phyloP scores from a whole-genome alignment of 2,329 filamentous ascomycete genomes.

The Aurifilum marmelostoma region DNA sequence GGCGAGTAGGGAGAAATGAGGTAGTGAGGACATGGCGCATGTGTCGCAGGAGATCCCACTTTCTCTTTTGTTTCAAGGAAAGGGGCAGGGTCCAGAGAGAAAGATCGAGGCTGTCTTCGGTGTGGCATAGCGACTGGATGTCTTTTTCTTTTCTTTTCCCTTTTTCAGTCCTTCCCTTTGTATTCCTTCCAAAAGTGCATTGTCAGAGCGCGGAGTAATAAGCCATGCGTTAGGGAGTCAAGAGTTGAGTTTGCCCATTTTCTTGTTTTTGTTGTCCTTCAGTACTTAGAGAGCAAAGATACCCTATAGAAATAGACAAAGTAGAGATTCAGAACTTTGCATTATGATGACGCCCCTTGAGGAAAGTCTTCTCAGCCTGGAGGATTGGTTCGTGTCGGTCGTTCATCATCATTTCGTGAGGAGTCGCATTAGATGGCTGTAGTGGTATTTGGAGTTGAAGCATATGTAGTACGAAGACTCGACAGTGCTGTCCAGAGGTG shows the following conservation, averaged over 20 bases:
- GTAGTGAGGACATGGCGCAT: not conserved
- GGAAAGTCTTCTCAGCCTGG: not conserved
- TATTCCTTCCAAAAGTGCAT: not conserved
- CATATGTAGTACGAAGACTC: not conserved
- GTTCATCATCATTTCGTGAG: not conserved
- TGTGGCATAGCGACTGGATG: conserved; percentile 1
- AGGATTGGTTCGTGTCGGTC: not conserved
- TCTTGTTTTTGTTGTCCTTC: not conserved
- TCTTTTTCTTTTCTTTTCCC: not conserved
- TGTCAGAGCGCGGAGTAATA: not conserved
- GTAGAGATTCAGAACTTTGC: not conserved
- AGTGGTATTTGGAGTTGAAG: not conserved
- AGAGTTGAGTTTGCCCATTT: not conserved
- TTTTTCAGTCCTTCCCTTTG: not conserved
- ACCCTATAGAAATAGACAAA: conserved; percentile 5
- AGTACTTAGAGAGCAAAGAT: not conserved
- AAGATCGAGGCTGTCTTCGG: no score
- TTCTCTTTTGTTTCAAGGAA: not conserved
- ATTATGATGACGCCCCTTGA: not conserved
- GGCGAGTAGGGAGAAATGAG: not conserved
- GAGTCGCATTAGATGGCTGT: no score
- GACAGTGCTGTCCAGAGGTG: not conserved
- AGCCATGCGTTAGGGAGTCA: not conserved
- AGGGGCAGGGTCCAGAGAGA: not conserved
- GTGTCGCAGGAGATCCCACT: not conserved